Percentiles rank a stretch among this genome's conserved stretches.
Evolutionary conservation across 2,329 filamentous ascomycete genomes (phyloP).

Genomic region (Colletotrichum caudatum): DNA sequence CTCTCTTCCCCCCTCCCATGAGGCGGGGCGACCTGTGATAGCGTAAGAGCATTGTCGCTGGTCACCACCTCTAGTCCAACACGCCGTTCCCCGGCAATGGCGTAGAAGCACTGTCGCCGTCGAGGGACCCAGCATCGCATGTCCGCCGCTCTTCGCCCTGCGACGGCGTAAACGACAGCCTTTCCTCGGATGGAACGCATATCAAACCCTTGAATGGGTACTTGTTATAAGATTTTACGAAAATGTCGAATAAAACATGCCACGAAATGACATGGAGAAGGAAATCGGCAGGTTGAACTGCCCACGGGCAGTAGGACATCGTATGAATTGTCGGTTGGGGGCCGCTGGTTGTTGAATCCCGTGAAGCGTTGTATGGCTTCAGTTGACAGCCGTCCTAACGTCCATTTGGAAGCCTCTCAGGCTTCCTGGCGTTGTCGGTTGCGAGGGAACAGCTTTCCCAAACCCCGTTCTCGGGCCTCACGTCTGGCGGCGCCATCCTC

Average conservation of each 20-base stretch:
- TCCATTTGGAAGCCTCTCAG: slow-evolving; percentile 27
- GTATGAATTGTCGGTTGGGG: neutral
- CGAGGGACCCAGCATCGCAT: slow-evolving; percentile 44
- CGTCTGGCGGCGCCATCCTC: slow-evolving; percentile 72
- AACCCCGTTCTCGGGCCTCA: slow-evolving; percentile 69
- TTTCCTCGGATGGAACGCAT: slow-evolving; percentile 48
- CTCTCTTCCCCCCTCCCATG: slow-evolving; percentile 30
- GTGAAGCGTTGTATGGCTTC: slow-evolving; percentile 43
- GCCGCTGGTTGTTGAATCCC: slow-evolving; percentile 49
- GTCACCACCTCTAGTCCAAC: slow-evolving; percentile 57
- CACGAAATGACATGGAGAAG: slow-evolving; percentile 40
- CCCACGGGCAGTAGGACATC: slow-evolving; percentile 28
- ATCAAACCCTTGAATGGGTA: slow-evolving; percentile 45
- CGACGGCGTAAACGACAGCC: slow-evolving; percentile 28
- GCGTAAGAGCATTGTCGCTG: slow-evolving; percentile 67
- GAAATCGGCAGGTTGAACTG: slow-evolving; percentile 54
- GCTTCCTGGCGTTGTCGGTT: slow-evolving; percentile 45
- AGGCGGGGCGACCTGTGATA: slow-evolving; percentile 53
- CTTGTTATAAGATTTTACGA: slow-evolving; percentile 14
- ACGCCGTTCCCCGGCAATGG: slow-evolving; percentile 62
- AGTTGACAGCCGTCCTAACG: slow-evolving; percentile 43
- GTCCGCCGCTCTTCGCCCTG: slow-evolving; percentile 30
- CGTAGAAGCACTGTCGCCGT: slow-evolving; percentile 59
- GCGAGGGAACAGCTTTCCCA: slow-evolving; percentile 58
- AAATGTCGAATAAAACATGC: slow-evolving; percentile 36